Percentiles rank a stretch among this genome's conserved stretches.
Evolutionary conservation across 495 filamentous ascomycete species (phyloP).

Genomic region (Tuber umbilicatum): DNA sequence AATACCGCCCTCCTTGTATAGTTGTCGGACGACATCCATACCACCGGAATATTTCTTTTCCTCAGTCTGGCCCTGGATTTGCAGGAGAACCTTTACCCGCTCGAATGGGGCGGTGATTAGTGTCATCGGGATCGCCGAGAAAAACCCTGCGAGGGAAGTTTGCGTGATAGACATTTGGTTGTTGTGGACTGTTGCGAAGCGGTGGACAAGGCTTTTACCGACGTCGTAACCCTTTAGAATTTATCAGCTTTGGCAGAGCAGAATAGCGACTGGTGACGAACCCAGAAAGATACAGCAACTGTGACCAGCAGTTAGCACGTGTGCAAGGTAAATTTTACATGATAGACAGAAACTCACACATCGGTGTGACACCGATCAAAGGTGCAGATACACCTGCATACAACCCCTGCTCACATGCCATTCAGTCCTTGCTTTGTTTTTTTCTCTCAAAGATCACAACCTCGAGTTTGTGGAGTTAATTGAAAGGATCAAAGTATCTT

Average conservation of each 20-base stretch:
- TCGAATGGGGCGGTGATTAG: conserved; percentile 96
- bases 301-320: conserved; percentile 13
- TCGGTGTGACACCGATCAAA: conserved; percentile 89
- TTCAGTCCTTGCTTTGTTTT: conserved; percentile 9
- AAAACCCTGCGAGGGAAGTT: conserved; percentile 88
- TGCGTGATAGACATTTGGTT: conserved; percentile 73
- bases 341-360: conserved; percentile 64
- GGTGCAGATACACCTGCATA: conserved; percentile 98
- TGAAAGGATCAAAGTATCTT: not conserved
- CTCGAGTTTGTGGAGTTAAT: not conserved
- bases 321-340: not conserved
- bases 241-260: not conserved
- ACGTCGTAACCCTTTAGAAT: conserved; percentile 67
- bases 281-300: conserved; percentile 98
- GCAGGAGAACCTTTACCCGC: conserved; percentile 95
- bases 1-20: conserved; percentile 86
- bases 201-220: conserved; percentile 77
- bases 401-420: conserved; percentile 52
- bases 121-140: conserved; percentile 97
- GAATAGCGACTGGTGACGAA: not conserved
- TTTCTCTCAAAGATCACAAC: not conserved
- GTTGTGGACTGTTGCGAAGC: conserved; percentile 58
- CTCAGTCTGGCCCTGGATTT: conserved; percentile 91
- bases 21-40: conserved; percentile 85
- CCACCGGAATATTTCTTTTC: conserved; percentile 90